These are phyloP conservation scores for Nitzschia sp. DNA, from an alignment of 108 stramenopile genomes.

Conservation along the genomic window DNA sequence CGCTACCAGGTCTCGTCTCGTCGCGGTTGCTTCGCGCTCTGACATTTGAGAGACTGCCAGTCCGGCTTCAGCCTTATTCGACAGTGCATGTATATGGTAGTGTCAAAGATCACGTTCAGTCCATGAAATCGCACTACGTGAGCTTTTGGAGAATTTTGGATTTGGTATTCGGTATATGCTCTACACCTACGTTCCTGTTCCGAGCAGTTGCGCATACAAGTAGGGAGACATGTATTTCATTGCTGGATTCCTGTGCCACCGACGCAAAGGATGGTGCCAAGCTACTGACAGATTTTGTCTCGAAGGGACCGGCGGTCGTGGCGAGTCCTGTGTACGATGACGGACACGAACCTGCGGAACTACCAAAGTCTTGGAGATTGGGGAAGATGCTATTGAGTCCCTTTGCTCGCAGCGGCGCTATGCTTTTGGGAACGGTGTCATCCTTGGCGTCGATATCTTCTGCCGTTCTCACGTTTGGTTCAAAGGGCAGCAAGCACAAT, in stretches of 20 bases:
- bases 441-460: conserved; percentile 14
- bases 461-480: conserved; percentile 23
- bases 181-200: conserved; percentile 55
- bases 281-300: conserved; percentile 6
- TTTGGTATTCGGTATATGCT: conserved; percentile 43
- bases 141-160: conserved; percentile 61
- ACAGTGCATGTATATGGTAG: conserved; percentile 52
- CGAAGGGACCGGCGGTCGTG: conserved; percentile 8
- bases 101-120: conserved; percentile 47
- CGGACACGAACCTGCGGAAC: conserved; percentile 1
- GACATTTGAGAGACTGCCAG: conserved; percentile 55
- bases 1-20: conserved; percentile 37
- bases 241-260: conserved; percentile 33
- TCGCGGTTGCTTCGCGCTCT: conserved; percentile 43
- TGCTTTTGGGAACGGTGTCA: conserved; percentile 17
- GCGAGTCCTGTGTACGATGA: conserved; percentile 28
- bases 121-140: conserved; percentile 49
- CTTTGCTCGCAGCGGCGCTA: conserved; percentile 17
- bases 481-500: conserved; percentile 17
- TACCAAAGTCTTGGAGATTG: conserved; percentile 3
- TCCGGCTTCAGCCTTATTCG: conserved; percentile 48
- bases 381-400: conserved; percentile 4
- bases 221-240: conserved; percentile 39
- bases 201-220: conserved; percentile 44
- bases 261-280: background rate